Evolutionary conservation across 768 basidiomycete species (phyloP).

Genomic region (Collybia nuda): DNA sequence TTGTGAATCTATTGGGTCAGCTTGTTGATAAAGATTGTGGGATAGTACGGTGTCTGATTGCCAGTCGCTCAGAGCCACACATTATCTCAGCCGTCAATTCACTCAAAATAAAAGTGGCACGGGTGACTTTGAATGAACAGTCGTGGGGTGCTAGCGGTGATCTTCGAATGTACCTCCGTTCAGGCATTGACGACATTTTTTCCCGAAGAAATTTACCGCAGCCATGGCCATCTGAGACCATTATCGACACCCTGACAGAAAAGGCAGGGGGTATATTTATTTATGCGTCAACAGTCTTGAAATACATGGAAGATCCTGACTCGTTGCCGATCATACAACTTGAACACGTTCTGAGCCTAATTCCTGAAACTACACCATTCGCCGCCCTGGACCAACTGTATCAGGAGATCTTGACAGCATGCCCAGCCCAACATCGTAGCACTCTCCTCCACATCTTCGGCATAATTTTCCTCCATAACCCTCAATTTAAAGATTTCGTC

Average conservation of each 20-base stretch:
- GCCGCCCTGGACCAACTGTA: conserved; percentile 17
- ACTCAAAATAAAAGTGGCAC: not conserved
- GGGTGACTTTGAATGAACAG: not conserved
- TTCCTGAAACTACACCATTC: conserved; percentile 3
- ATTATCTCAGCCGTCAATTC: conserved; percentile 9
- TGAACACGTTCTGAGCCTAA: not conserved
- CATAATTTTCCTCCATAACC: not conserved
- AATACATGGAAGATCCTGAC: conserved; percentile 16
- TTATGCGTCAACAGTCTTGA: conserved; percentile 19
- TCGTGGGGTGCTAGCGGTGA: not conserved
- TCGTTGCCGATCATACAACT: conserved; percentile 5
- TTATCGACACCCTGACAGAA: conserved; percentile 11
- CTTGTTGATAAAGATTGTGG: too few species aligned
- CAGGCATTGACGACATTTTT: not conserved
- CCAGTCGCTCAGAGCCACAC: too few species aligned
- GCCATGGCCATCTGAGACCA: conserved; percentile 19
- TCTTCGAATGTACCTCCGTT: not conserved
- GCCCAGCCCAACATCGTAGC: not conserved
- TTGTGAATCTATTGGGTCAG: too few species aligned
- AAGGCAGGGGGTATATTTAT: conserved; percentile 25
- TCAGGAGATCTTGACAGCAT: conserved; percentile 6
- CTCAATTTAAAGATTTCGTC: too few species aligned
- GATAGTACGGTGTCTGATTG: too few species aligned
- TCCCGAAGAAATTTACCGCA: not conserved
- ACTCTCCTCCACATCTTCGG: not conserved